Conservation (phyloP, 2,329 filamentous ascomycete genomes). For the Pyricularia sp. region DNA sequence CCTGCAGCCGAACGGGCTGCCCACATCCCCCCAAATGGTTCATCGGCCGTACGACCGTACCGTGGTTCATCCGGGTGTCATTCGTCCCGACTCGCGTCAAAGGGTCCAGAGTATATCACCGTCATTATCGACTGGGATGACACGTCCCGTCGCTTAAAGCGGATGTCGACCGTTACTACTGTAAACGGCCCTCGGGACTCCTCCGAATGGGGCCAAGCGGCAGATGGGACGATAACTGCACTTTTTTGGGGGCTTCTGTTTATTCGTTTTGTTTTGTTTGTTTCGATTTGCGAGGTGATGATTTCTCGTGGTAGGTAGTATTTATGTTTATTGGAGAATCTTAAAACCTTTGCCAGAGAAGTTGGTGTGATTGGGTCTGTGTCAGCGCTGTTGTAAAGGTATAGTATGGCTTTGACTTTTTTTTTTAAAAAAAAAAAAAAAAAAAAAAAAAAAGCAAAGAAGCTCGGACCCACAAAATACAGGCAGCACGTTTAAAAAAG, state of each 20-base stretch:
- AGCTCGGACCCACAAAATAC: not conserved
- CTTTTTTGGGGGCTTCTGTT: not conserved
- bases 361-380: too few relatives aligned
- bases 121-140: not conserved
- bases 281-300: not conserved
- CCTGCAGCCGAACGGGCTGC: not conserved
- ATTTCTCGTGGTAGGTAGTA: not conserved
- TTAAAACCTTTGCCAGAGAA: too few relatives aligned
- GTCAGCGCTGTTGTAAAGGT: too few relatives aligned
- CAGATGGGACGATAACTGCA: not conserved
- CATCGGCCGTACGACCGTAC: not conserved
- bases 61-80: not conserved
- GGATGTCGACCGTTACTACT: not conserved
- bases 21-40: not conserved
- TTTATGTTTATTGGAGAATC: too few relatives aligned
- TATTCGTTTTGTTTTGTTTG: not conserved
- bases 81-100: not conserved
- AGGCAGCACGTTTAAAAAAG: not conserved
- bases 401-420: too few relatives aligned
- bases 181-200: not conserved
- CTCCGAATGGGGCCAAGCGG: not conserved
- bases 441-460: not conserved
- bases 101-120: not conserved
- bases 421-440: too few relatives aligned
- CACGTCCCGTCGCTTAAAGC: not conserved